Conservation (phyloP, 176 grass and related monocot genomes). For the Tuctoria greenei region DNA sequence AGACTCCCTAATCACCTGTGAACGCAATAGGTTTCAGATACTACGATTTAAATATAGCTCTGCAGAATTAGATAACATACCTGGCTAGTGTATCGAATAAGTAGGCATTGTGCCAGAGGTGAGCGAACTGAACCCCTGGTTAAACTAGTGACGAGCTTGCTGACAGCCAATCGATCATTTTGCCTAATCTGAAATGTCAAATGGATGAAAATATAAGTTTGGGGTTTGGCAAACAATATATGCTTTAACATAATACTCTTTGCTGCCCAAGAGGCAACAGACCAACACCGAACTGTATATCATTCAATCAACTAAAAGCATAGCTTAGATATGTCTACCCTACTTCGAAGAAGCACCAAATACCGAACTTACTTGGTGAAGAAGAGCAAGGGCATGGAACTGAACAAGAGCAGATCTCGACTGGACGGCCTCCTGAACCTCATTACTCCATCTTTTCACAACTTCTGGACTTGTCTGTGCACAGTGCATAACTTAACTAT, state of each 20-base stretch:
- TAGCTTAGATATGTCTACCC: neutral
- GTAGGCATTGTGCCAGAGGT: conserved; percentile 89
- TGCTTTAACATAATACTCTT: neutral
- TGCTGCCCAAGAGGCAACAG: neutral
- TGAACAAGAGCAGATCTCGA: conserved; percentile 93
- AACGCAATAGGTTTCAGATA: conserved; percentile 26
- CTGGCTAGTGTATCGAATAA: conserved; percentile 96
- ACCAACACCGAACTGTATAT: neutral
- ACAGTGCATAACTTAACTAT: conserved; percentile 33
- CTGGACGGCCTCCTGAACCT: conserved; percentile 98
- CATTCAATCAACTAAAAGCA: neutral
- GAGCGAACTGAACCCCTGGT: conserved; percentile 95
- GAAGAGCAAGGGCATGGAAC: conserved; percentile 96
- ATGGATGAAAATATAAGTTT: conserved; percentile 3
- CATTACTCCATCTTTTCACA: conserved; percentile 99
- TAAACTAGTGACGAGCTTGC: conserved; percentile 91
- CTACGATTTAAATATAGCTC: conserved; percentile 7
- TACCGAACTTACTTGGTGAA: conserved; percentile 72
- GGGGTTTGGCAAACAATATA: neutral
- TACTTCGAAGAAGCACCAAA: conserved; percentile 11
- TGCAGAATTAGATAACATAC: conserved; percentile 45
- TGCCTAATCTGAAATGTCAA: conserved; percentile 76
- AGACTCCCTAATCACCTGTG: conserved; percentile 93
- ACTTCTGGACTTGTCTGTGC: conserved; percentile 85
- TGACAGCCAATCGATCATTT: conserved; percentile 96